Base-by-base conservation (phyloP, 345 rosid species). In the Clarkia xantiana region DNA sequence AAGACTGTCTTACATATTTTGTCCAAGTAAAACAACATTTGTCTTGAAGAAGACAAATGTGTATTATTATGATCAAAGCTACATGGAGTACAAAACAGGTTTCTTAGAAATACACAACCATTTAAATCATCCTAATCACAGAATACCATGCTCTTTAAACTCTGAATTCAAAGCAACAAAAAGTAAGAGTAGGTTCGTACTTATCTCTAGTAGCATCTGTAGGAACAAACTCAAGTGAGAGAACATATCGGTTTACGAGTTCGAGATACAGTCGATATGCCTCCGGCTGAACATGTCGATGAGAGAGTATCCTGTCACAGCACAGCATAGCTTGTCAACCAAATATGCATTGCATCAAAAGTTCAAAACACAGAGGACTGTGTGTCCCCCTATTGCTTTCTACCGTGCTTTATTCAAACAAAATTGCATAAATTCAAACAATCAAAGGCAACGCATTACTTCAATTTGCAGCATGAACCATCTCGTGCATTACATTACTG, bases 251-350 rank as follows among this genome's bases (percentile, higher is more conserved):
- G 40, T 60, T 29, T 8, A 80, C 43, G 47, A 76, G 78, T 43
- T 80, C 73, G 18, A 80, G 82, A 47, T 55, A 80, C 42, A 76
- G 69, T 40, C 82, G 60, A 50, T 56, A 74, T 2, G 82, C 76
- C 61, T 71, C 75, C 1, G 86, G 86, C 17, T 74, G 80, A 40
- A 76, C 59, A 23, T 50, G 59, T 1, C 86, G 73, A 57, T 58
- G 34, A 22, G 80, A 79, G 56, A 80, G 62, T 22, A 76, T 65
- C 46, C 76, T 75, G 60, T 15, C 36, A 16, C 48, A 59, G 20
- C 2, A 12, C 9, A 48, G 44, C 9, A 3, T 14, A 42, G 6
- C 42, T 14, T n/a, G 3, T 12, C 2, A 15, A 15, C 11, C 42
- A 6, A 14, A 40, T 10, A 47, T n/a, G 0, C 16, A 14, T 12